Percentiles rank a stretch among this genome's conserved stretches.
Evolutionary conservation across 2,329 filamentous ascomycete species (phyloP).

Genomic region (Incumbomyces delicatus): DNA sequence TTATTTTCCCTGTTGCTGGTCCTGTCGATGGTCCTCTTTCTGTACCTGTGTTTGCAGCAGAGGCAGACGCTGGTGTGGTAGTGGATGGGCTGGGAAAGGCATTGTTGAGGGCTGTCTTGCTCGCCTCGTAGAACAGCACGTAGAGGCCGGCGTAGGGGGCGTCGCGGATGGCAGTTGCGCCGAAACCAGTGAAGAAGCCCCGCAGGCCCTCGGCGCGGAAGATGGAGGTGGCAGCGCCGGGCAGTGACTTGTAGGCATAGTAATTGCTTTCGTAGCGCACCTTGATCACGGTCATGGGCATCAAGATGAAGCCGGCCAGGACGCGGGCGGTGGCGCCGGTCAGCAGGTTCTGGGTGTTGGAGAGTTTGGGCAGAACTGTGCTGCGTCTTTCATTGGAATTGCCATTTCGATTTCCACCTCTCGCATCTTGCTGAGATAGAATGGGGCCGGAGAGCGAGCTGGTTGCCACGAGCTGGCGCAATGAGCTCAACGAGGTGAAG

Average conservation of each 20-base stretch:
- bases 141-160: conserved; percentile 96
- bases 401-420: neutral
- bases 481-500: conserved; percentile 76
- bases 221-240: conserved; percentile 65
- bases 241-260: conserved; percentile 72
- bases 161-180: conserved; percentile 84
- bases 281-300: conserved; percentile 94
- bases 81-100: conserved; percentile 8
- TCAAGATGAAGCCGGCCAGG: conserved; percentile 79
- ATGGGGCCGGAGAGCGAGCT: conserved; percentile 19
- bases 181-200: conserved; percentile 89
- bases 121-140: conserved; percentile 83
- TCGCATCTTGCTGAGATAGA: neutral
- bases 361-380: conserved; percentile 70
- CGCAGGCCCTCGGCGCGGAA: conserved; percentile 59
- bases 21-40: too few relatives aligned
- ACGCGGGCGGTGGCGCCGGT: conserved; percentile 78
- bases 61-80: neutral
- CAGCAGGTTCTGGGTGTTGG: conserved; percentile 72
- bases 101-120: conserved; percentile 53
- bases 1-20: neutral
- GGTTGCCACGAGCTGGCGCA: conserved; percentile 53
- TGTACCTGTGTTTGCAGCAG: neutral
- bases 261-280: conserved; percentile 86
- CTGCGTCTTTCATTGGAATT: conserved; percentile 9